phyloP scores from a whole-genome alignment of 2,329 filamentous ascomycete species.

The Davidsoniella eucalypti region DNA sequence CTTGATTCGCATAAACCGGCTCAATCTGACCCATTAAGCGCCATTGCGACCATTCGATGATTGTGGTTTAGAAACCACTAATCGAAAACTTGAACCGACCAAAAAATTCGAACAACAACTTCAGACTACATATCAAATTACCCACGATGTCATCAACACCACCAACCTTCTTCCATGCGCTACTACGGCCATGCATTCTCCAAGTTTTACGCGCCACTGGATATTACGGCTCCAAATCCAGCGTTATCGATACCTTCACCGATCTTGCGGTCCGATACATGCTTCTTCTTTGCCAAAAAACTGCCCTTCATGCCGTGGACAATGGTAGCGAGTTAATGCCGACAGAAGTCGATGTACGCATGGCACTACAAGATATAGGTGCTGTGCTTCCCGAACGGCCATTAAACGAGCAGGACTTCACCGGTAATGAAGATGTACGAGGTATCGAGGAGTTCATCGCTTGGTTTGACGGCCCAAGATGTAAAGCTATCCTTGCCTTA shows the following conservation, averaged over 20 bases:
- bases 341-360: conserved; percentile 57
- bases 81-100: no score
- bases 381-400: conserved; percentile 52
- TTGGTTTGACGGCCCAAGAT: conserved; percentile 61
- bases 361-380: conserved; percentile 70
- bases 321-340: conserved; percentile 42
- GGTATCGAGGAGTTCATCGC: conserved; percentile 63
- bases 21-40: no score
- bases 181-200: conserved; percentile 72
- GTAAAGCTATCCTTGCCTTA: conserved; percentile 66
- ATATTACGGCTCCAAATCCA: conserved; percentile 67
- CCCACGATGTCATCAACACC: conserved; percentile 29
- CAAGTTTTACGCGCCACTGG: conserved; percentile 85
- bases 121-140: background rate
- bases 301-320: conserved; percentile 53
- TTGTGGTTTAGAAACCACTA: no score
- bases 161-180: conserved; percentile 46
- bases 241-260: conserved; percentile 73
- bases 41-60: no score
- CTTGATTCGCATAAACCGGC: no score
- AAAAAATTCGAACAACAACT: no score
- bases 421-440: conserved; percentile 56
- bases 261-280: conserved; percentile 76
- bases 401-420: conserved; percentile 51
- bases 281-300: conserved; percentile 52